Evolutionary conservation across 768 basidiomycete genomes (phyloP), one percentile per base, ranked within the genome.

Genomic region (Suillus occidentalis): DNA sequence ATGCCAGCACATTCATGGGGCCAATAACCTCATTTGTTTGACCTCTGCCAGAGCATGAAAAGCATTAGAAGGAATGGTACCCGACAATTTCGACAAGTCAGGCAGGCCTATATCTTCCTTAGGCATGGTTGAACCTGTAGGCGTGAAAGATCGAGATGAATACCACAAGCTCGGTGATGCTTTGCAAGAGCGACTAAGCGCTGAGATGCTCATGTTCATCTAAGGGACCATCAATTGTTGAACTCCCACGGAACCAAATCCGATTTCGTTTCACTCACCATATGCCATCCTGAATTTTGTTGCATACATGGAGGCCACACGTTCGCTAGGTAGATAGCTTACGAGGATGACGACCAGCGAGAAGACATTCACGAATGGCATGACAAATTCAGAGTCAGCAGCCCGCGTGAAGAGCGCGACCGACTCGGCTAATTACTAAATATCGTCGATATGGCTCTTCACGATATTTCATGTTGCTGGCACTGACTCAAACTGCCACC

Each of bases 11-110:
- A 34, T 18, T 55, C 53, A 55, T 55, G 10, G 53, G n/a, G 31
- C 53, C 31, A 55, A 55, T 55, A 13, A 55, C 31, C 53, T 55
- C 31, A 55, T 31, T 55, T 55, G 53, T 34, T 55, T 55, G 31
- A 31, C 31, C 10, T 34, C 53, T 34, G 31, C 18, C 31, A 55
- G 31, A 20, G 53, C 31, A 20, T 34, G 18, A 20, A 18, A 34
- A 12, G 52, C 53, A 34, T 10, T 4, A 6, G 31, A 55, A 20
- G 20, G 20, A n/a, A n/a, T 10, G 1, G 10, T n/a, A 12, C 9
- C 28, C 52, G 53, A 55, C 52, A 55, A 20, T 55, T 55, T 55
- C 10, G 52, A 55, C 31, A 31, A 55, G 20, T 53, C 50, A 14
- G 14, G 50, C 28, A 31, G 50, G 28, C 34, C 31, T 31, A 12